Percentiles rank a stretch among this genome's conserved stretches.
Evolutionary conservation across 768 basidiomycete genomes (phyloP).

Genomic region (Lactarius akahatsu): DNA sequence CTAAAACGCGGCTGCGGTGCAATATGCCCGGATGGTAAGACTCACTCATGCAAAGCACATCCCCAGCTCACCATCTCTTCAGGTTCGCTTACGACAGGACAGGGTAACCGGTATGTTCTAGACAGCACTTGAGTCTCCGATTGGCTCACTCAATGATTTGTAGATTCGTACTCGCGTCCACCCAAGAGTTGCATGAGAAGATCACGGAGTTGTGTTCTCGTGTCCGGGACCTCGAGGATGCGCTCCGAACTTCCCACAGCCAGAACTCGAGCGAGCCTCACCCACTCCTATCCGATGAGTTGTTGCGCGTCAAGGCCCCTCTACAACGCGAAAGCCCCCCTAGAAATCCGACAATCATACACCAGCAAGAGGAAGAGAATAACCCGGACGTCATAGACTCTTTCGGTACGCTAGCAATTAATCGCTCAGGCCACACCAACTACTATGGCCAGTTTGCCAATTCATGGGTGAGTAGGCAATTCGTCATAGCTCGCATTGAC

Average conservation of each 20-base stretch:
- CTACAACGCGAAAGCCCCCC: conserved; percentile 56
- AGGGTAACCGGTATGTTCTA: conserved; percentile 68
- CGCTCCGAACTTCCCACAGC: conserved; percentile 57
- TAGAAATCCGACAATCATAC: conserved; percentile 39
- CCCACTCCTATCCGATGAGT: conserved; percentile 67
- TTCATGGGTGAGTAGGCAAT: conserved; percentile 58
- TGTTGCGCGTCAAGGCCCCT: conserved; percentile 73
- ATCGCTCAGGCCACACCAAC: conserved; percentile 66
- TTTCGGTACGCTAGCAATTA: conserved; percentile 77
- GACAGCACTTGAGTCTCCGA: conserved; percentile 5
- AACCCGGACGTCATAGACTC: conserved; percentile 74
- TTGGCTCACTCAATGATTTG: conserved; percentile 19
- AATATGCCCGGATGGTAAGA: conserved; percentile 74
- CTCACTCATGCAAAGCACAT: conserved; percentile 16
- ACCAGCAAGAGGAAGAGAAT: conserved; percentile 54
- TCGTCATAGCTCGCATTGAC: neutral
- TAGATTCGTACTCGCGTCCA: conserved; percentile 78
- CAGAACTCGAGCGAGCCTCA: conserved; percentile 60
- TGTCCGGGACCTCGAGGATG: conserved; percentile 76
- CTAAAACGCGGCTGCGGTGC: conserved; percentile 78
- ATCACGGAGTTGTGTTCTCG: conserved; percentile 71
- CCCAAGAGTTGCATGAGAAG: conserved; percentile 80
- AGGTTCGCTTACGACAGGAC: conserved; percentile 80
- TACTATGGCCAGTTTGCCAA: conserved; percentile 76
- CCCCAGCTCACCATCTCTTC: conserved; percentile 25